phyloP scores from a whole-genome alignment of 1,284 basidiomycete genomes.

The Pulveroboletus sp. region DNA sequence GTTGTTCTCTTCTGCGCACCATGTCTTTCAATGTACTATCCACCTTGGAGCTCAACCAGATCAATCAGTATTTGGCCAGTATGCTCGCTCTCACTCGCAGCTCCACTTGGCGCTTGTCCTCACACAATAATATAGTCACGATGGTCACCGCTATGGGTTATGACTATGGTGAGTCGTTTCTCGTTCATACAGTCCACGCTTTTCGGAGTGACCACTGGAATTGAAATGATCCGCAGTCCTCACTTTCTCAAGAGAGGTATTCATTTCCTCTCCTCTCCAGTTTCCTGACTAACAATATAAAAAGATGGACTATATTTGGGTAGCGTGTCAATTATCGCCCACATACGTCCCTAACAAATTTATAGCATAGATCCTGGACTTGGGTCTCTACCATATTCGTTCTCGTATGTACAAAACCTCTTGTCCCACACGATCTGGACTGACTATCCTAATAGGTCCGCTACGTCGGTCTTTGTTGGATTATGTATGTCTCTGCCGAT shows the following conservation, averaged over 20 bases:
- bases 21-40: background rate
- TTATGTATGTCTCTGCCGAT: background rate
- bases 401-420: background rate
- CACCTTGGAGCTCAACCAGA: background rate
- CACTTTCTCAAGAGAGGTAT: background rate
- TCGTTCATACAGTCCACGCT: background rate
- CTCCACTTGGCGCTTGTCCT: background rate
- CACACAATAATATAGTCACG: background rate
- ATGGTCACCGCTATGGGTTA: background rate
- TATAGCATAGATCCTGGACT: background rate
- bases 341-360: background rate
- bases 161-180: background rate
- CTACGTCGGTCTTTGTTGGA: slow-evolving; percentile 4
- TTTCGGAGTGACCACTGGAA: background rate
- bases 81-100: background rate
- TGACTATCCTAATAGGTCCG: background rate
- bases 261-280: background rate
- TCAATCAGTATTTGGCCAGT: background rate
- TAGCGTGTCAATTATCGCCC: background rate
- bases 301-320: background rate
- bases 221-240: background rate
- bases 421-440: background rate
- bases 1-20: background rate
- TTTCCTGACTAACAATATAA: background rate
- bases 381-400: slow-evolving; percentile 3